Percentiles rank a stretch among this genome's conserved stretches.
Evolutionary conservation across 108 stramenopile species (phyloP).

Genomic region (Seminavis robusta): DNA sequence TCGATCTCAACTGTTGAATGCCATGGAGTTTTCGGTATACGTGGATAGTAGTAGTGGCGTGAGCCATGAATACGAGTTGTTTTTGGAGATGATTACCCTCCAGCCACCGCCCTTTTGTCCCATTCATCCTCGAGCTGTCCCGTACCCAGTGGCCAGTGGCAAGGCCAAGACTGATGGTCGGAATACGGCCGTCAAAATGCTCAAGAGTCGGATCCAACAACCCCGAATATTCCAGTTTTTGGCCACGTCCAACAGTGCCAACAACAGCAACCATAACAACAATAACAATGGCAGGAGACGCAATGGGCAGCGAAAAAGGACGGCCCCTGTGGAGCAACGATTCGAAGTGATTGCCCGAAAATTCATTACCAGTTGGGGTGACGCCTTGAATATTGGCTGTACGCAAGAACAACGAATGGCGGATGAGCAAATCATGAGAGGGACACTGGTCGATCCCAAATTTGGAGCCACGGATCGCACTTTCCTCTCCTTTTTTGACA

Average conservation of each 20-base stretch:
- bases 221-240: constrained; percentile 29
- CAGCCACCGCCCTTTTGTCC: constrained; percentile 53
- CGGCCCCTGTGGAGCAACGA: background rate
- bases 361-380: constrained; percentile 34
- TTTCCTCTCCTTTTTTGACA: background rate
- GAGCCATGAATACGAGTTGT: constrained; percentile 39
- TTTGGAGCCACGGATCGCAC: background rate
- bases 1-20: constrained; percentile 15
- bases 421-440: constrained; percentile 19
- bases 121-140: constrained; percentile 47
- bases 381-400: constrained; percentile 31
- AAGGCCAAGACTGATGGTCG: constrained; percentile 18
- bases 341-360: constrained; percentile 31
- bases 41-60: background rate
- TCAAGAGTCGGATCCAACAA: constrained; percentile 12
- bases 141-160: constrained; percentile 9
- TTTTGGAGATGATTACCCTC: constrained; percentile 35
- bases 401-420: constrained; percentile 33
- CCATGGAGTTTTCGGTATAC: constrained; percentile 29
- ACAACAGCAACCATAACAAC: too few species aligned
- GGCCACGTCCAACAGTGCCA: too few species aligned
- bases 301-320: background rate
- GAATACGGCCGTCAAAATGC: constrained; percentile 1
- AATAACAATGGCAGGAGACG: constrained; percentile 3
- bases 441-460: background rate